Percentiles rank a stretch among this genome's conserved stretches.
Conservation (phyloP, 805 yeast genomes). For the Metschnikowia aberdeeniae region DNA sequence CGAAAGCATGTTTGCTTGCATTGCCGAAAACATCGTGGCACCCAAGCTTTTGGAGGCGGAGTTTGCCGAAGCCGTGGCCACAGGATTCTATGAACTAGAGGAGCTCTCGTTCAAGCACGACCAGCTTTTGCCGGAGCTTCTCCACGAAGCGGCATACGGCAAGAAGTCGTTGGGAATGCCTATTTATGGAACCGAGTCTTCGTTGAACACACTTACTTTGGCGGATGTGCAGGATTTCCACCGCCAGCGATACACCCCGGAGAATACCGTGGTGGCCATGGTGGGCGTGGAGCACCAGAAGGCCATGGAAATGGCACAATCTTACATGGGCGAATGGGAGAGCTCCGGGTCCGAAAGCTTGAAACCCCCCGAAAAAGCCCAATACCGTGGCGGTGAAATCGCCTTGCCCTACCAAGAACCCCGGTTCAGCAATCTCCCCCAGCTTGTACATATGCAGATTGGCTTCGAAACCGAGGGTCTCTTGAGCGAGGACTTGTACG, state of each 20-base stretch:
- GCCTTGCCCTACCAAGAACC: conserved; percentile 37
- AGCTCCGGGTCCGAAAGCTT: conserved; percentile 9
- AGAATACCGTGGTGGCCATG: conserved; percentile 78
- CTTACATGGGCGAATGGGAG: conserved; percentile 61
- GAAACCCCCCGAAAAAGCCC: conserved; percentile 49
- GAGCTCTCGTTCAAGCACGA: conserved; percentile 85
- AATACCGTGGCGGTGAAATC: conserved; percentile 48
- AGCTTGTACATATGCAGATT: conserved; percentile 77
- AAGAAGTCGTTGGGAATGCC: conserved; percentile 81
- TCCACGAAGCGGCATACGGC: conserved; percentile 77
- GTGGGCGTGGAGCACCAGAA: conserved; percentile 73
- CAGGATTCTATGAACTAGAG: conserved; percentile 76
- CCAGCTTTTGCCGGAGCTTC: conserved; percentile 79
- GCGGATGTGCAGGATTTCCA: conserved; percentile 59
- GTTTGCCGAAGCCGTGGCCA: conserved; percentile 63
- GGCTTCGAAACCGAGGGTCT: conserved; percentile 88
- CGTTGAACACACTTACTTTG: conserved; percentile 52
- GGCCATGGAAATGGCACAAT: conserved; percentile 61
- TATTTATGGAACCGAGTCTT: conserved; percentile 70
- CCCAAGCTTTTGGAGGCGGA: conserved; percentile 71
- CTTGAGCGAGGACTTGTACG: conserved; percentile 81
- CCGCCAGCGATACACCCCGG: conserved; percentile 66
- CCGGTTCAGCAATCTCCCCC: conserved; percentile 53
- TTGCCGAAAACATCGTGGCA: conserved; percentile 71
- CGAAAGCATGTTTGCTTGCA: conserved; percentile 68